Conservation (phyloP, 2,329 filamentous ascomycete genomes). For the Nannizziopsis arthrosporioides region DNA sequence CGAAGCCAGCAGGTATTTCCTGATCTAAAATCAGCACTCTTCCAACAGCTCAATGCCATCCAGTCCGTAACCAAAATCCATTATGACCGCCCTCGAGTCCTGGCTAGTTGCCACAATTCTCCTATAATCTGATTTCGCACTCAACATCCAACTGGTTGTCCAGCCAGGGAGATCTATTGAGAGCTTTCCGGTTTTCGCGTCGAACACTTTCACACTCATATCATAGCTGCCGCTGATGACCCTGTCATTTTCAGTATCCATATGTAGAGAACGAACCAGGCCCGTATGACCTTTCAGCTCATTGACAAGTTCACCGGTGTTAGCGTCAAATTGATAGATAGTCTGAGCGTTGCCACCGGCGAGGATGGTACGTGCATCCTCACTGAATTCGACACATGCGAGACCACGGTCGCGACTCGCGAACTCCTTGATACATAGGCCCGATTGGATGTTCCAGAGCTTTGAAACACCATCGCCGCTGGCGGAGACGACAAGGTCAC, state of each 20-base stretch:
- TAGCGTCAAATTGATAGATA: conserved; percentile 92
- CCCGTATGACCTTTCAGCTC: conserved; percentile 73
- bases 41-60: conserved; percentile 43
- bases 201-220: conserved; percentile 87
- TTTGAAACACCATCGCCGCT: conserved; percentile 88
- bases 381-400: conserved; percentile 89
- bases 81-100: conserved; percentile 79
- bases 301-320: conserved; percentile 71
- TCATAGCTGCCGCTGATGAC: conserved; percentile 91
- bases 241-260: conserved; percentile 74
- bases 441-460: conserved; percentile 87
- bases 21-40: conserved; percentile 20
- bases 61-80: conserved; percentile 65
- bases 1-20: not conserved
- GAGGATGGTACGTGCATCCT: conserved; percentile 85
- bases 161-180: conserved; percentile 82
- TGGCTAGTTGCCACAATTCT: conserved; percentile 91
- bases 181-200: conserved; percentile 66
- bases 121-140: conserved; percentile 89
- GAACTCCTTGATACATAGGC: conserved; percentile 82
- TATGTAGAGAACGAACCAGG: conserved; percentile 78
- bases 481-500: conserved; percentile 84
- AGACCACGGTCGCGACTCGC: conserved; percentile 81
- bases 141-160: conserved; percentile 94
- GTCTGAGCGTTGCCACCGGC: conserved; percentile 91